phyloP scores from a whole-genome alignment of 257 asterid species.

The Lycium ferocissimum region DNA sequence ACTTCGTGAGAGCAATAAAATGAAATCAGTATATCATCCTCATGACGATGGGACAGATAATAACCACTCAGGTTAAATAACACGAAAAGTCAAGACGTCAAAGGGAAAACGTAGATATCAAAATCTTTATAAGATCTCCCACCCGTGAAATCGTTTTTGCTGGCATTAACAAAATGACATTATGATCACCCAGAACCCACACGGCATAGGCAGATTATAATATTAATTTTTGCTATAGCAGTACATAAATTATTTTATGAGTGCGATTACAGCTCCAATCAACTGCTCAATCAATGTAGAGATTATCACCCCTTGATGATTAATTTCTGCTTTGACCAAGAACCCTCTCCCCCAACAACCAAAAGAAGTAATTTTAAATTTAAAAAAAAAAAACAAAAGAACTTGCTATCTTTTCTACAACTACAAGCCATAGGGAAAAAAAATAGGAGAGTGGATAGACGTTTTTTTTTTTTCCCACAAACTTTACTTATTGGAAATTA shows the following conservation, averaged over 20 bases:
- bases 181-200: neutral
- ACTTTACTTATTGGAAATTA: neutral
- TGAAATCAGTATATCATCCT: neutral
- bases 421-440: neutral
- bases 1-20: neutral
- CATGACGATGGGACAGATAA: neutral
- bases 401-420: neutral
- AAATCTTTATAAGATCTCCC: neutral
- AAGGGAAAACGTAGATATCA: neutral
- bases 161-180: neutral
- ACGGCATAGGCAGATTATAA: neutral
- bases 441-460: neutral
- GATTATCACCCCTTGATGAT: neutral
- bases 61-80: neutral
- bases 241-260: neutral
- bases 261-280: slow-evolving; percentile 26
- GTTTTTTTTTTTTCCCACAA: neutral
- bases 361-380: neutral
- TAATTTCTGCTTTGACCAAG: neutral
- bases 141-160: neutral
- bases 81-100: neutral
- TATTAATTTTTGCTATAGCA: neutral
- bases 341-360: neutral
- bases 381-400: too few relatives aligned
- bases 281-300: neutral